These are phyloP conservation scores for Zasmidium citrigriseum DNA, from an alignment of 2,329 filamentous ascomycete species.

Conservation along the genomic window DNA sequence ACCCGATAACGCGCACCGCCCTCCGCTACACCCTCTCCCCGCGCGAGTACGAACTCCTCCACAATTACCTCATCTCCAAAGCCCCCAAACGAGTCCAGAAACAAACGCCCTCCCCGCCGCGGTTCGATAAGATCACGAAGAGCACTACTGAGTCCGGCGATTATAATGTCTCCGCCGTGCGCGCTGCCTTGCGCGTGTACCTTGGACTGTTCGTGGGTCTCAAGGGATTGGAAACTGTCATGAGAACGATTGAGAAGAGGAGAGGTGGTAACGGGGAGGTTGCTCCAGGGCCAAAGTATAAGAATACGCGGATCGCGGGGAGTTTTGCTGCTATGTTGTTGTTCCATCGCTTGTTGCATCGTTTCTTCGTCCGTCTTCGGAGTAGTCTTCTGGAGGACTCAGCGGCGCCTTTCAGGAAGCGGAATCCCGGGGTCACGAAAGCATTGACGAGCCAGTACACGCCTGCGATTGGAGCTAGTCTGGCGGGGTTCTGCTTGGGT, in stretches of 20 bases:
- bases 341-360: constrained; percentile 84
- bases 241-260: constrained; percentile 38
- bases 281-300: constrained; percentile 29
- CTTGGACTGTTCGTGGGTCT: constrained; percentile 44
- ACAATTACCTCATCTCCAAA: constrained; percentile 78
- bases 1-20: constrained; percentile 79
- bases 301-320: constrained; percentile 74
- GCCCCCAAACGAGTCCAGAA: constrained; percentile 60
- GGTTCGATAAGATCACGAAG: constrained; percentile 51
- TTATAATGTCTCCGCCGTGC: constrained; percentile 50
- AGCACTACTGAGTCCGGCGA: constrained; percentile 35
- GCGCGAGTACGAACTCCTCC: constrained; percentile 81
- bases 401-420: constrained; percentile 75
- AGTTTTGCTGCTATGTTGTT: constrained; percentile 84
- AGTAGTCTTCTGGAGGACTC: constrained; percentile 74
- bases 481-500: constrained; percentile 81
- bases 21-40: constrained; percentile 82
- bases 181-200: constrained; percentile 48
- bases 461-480: constrained; percentile 84
- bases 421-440: constrained; percentile 75
- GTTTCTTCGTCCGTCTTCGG: constrained; percentile 81
- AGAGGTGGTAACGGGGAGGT: constrained; percentile 17
- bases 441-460: constrained; percentile 81
- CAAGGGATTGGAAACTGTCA: constrained; percentile 50
- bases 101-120: constrained; percentile 51